Base-by-base conservation (phyloP, 768 basidiomycete species). In the Agaricus bisporus region DNA sequence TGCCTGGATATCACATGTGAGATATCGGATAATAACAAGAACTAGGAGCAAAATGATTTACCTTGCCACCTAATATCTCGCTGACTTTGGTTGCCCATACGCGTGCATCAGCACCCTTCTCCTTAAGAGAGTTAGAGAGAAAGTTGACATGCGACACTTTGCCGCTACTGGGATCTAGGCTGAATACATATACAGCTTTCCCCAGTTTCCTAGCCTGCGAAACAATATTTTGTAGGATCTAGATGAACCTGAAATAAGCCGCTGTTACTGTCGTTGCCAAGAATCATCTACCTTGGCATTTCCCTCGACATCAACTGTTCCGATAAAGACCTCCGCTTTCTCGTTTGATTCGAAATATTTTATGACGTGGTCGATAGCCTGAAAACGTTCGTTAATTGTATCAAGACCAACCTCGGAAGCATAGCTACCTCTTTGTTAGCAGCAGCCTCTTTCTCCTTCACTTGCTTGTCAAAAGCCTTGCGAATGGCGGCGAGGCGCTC, bases 111-210 rank as follows among this genome's bases (percentile, higher is more conserved):
- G 89, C 74, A 12, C 85, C 84, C 57, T 80, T 78, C 28, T 72
- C 72, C 64, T 86, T 88, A 48, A 78, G 57, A 1, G 68, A 64
- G 2, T 77, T 73, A 11, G 85, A 75, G 41, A 98, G 77, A 60
- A 78, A 85, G 70, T 98, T 98, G 54, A 85, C 85, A 65, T 98
- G 95, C 11, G 86, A 84, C 56, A 98, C 83, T 66, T 88, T 95
- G 54, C 76, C 78, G 41, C 74, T 76, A 51, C 82, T 80, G 1
- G 62, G 51, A 60, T 97, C 91, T 15, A 81, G 72, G 61, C 86
- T 91, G 74, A 98, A 88, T 14, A 98, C 81, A 68, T 98, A 98
- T 17, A 90, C 77, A 3, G 89, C 81, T 69, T 95, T 98, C 35
- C 73, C 74, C 2, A 93, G 75, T 62, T 88, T 85, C 71, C 84